Conservation (phyloP, 495 filamentous ascomycete species). For the Staphylotrichum longicolle region DNA sequence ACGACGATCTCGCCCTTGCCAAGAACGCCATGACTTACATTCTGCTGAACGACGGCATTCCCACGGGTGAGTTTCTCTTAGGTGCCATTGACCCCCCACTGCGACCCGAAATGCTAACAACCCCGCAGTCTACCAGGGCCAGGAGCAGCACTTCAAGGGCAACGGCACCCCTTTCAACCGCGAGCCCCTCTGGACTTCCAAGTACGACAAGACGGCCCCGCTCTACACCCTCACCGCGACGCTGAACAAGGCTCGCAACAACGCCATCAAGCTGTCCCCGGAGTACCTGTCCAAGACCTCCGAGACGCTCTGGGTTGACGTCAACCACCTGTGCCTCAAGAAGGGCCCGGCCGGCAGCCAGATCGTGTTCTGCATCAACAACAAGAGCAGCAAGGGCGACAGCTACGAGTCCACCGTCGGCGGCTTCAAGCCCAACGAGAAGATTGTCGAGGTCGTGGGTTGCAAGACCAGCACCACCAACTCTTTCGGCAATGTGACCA, state of each 20-base stretch:
- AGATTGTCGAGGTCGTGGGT: slow-evolving; percentile 32
- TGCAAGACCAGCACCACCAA: slow-evolving; percentile 30
- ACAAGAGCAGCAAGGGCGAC: slow-evolving; percentile 34
- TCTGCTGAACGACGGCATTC: slow-evolving; percentile 60
- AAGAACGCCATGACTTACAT: slow-evolving; percentile 72
- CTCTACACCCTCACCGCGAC: slow-evolving; percentile 59
- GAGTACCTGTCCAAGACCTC: slow-evolving; percentile 55
- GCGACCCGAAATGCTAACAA: slow-evolving; percentile 3
- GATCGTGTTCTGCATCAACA: slow-evolving; percentile 36
- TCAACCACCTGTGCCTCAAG: slow-evolving; percentile 57
- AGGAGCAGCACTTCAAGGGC: slow-evolving; percentile 71
- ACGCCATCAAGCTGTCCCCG: slow-evolving; percentile 48
- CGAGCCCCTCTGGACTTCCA: slow-evolving; percentile 68
- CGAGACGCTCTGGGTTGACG: slow-evolving; percentile 54
- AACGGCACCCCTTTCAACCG: slow-evolving; percentile 62
- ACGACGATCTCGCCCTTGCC: slow-evolving; percentile 56
- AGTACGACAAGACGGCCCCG: slow-evolving; percentile 55
- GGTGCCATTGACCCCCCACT: not conserved
- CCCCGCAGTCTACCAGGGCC: slow-evolving; percentile 49
- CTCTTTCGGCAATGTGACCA: not conserved
- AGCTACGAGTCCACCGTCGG: slow-evolving; percentile 24
- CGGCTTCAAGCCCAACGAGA: slow-evolving; percentile 30
- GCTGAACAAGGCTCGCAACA: slow-evolving; percentile 61
- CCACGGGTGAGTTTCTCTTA: slow-evolving; percentile 31
- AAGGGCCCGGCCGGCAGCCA: slow-evolving; percentile 63